Conservation (phyloP, 768 basidiomycete species). For the Amanita pseudoporphyria region DNA sequence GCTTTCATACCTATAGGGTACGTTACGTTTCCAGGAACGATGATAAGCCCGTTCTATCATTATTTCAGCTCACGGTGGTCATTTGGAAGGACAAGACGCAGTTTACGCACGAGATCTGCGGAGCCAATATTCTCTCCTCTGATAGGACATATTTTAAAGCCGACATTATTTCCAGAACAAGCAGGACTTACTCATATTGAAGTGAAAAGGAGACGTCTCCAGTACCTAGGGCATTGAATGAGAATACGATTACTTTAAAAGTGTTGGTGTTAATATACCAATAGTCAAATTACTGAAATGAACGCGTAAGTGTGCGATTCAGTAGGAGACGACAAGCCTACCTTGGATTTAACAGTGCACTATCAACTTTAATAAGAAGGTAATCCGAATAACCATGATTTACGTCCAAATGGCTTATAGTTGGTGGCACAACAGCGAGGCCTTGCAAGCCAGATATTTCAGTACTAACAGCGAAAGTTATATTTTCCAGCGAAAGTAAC, state of each 20-base stretch:
- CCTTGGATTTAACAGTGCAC: constrained; percentile 59
- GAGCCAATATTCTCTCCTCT: constrained; percentile 46
- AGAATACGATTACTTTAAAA: background rate
- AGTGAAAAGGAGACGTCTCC: constrained; percentile 57
- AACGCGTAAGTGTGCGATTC: constrained; percentile 10
- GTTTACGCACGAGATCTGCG: constrained; percentile 39
- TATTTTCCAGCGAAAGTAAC: constrained; percentile 52
- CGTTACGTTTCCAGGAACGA: constrained; percentile 45
- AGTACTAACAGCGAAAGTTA: constrained; percentile 53
- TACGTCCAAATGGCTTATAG: constrained; percentile 51
- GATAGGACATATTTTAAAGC: constrained; percentile 3
- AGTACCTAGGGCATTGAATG: constrained; percentile 35
- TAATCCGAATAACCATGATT: constrained; percentile 56
- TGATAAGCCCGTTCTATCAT: constrained; percentile 39
- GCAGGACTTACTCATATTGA: constrained; percentile 37
- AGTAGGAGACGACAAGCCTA: constrained; percentile 12
- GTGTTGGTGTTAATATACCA: constrained; percentile 17
- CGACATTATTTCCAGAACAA: background rate
- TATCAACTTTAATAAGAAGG: constrained; percentile 58
- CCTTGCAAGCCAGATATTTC: constrained; percentile 57
- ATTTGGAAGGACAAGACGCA: background rate
- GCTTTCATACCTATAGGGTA: constrained; percentile 41
- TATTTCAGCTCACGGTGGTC: constrained; percentile 4
- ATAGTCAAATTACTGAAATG: constrained; percentile 31
- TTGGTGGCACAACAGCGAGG: constrained; percentile 45